phyloP scores from a whole-genome alignment of 768 basidiomycete genomes.

The Auricularia cornea region DNA sequence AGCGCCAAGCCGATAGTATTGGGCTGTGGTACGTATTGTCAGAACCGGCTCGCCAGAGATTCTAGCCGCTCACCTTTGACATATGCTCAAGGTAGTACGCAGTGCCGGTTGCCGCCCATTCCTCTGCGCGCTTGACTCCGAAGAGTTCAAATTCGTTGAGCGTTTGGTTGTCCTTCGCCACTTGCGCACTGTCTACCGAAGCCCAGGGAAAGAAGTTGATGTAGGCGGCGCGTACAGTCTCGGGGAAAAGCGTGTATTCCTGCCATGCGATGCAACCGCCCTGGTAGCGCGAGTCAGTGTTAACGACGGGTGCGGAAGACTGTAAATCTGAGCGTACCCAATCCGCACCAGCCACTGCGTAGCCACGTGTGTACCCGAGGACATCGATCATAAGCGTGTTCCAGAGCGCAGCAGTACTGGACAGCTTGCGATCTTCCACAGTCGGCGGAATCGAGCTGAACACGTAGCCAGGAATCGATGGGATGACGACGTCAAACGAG shows the following conservation, averaged over 20 bases:
- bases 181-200: background rate
- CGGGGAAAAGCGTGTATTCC: slow-evolving; percentile 1
- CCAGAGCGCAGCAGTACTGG: slow-evolving; percentile 19
- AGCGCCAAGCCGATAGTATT: slow-evolving; percentile 19
- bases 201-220: slow-evolving; percentile 10
- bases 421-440: background rate
- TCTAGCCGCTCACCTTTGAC: background rate
- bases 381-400: slow-evolving; percentile 21
- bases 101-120: slow-evolving; percentile 4
- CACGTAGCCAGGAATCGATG: slow-evolving; percentile 14
- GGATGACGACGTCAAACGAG: slow-evolving; percentile 8
- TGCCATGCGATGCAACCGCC: slow-evolving; percentile 4
- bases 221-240: slow-evolving; percentile 8
- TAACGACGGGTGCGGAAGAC: no score
- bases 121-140: background rate
- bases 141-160: slow-evolving; percentile 4
- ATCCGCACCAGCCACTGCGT: slow-evolving; percentile 17
- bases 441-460: slow-evolving; percentile 15
- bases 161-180: background rate
- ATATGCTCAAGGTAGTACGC: slow-evolving; percentile 1
- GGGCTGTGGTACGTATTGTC: slow-evolving; percentile 8
- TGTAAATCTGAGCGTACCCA: slow-evolving; percentile 15
- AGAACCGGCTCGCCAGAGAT: background rate
- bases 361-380: slow-evolving; percentile 15
- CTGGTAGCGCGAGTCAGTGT: no score